phyloP scores from a whole-genome alignment of 805 yeast species.

The Myxozyma monticola region DNA sequence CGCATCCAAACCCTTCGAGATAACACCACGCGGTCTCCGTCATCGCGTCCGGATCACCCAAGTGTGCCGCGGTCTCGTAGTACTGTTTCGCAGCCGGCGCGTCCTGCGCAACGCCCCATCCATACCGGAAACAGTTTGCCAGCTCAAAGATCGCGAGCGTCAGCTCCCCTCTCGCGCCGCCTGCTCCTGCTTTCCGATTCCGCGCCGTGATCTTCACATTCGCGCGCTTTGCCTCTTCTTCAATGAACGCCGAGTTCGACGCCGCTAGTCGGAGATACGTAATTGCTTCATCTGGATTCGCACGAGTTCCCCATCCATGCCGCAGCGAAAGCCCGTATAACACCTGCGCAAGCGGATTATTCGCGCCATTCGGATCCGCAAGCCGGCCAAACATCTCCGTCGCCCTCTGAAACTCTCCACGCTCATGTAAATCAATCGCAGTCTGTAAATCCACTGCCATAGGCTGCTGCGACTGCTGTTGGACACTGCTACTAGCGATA shows the following conservation, averaged over 20 bases:
- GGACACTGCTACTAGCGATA: background rate
- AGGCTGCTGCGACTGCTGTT: background rate
- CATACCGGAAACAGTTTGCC: slow-evolving; percentile 38
- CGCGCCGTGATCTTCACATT: slow-evolving; percentile 10
- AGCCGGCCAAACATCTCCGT: slow-evolving; percentile 28
- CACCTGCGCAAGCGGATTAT: slow-evolving; percentile 37
- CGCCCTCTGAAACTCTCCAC: slow-evolving; percentile 29
- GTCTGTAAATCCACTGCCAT: slow-evolving; percentile 30
- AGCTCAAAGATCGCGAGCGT: slow-evolving; percentile 37
- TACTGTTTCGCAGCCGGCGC: slow-evolving; percentile 34
- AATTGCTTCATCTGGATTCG: slow-evolving; percentile 31
- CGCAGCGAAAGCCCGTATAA: slow-evolving; percentile 37
- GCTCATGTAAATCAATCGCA: slow-evolving; percentile 37
- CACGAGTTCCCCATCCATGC: slow-evolving; percentile 39
- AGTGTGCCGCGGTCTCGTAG: slow-evolving; percentile 37
- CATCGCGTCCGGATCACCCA: slow-evolving; percentile 40
- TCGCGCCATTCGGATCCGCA: slow-evolving; percentile 33
- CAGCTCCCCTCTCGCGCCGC: slow-evolving; percentile 33
- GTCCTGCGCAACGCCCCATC: slow-evolving; percentile 39
- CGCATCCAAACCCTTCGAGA: slow-evolving; percentile 35
- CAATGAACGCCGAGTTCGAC: slow-evolving; percentile 31
- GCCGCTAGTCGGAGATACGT: slow-evolving; percentile 34
- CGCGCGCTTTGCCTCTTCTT: slow-evolving; percentile 16
- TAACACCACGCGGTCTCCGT: slow-evolving; percentile 34
- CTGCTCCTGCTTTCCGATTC: slow-evolving; percentile 19